A percentile compares a stretch with the other conserved stretches of the same genome.
These are phyloP conservation scores for Neofusicoccum ribis DNA, from an alignment of 2,329 filamentous ascomycete genomes.

Conservation along the genomic window DNA sequence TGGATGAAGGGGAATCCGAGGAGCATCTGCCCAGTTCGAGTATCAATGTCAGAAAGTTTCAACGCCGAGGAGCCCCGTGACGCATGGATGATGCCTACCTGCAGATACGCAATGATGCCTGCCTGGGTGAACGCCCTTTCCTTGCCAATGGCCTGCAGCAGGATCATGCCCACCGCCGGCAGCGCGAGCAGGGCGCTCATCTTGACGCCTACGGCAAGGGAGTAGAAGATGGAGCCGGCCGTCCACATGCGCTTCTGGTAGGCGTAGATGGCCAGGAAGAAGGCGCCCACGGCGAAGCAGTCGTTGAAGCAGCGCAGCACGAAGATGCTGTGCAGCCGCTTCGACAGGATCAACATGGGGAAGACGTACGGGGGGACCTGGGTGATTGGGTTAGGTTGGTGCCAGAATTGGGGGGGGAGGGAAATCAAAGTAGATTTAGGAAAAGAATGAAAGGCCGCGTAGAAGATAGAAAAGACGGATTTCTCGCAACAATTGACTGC, in stretches of 20 bases:
- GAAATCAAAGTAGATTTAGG: not conserved
- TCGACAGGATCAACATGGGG: constrained; percentile 81
- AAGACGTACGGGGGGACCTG: constrained; percentile 85
- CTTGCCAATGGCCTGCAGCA: constrained; percentile 73
- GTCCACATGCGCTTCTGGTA: constrained; percentile 77
- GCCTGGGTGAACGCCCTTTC: constrained; percentile 66
- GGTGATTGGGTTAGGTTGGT: not conserved
- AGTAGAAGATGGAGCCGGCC: constrained; percentile 70
- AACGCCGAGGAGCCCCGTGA: no score
- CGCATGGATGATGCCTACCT: constrained; percentile 57
- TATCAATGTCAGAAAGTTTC: no score
- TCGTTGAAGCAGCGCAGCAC: constrained; percentile 94
- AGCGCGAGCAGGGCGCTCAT: constrained; percentile 86
- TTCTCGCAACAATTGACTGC: no score
- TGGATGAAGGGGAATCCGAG: constrained; percentile 68
- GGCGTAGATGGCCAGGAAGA: constrained; percentile 78
- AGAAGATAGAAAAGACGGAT: no score
- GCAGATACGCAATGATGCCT: constrained; percentile 72
- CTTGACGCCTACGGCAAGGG: constrained; percentile 83
- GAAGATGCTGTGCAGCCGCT: constrained; percentile 91
- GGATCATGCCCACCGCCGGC: constrained; percentile 74
- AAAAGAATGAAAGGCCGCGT: no score
- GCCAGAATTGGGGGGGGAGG: not conserved
- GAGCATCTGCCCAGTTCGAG: constrained; percentile 42
- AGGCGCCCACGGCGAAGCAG: constrained; percentile 78